phyloP scores from a whole-genome alignment of 139 green algal species.

The Protoeuglena noctilucae region DNA sequence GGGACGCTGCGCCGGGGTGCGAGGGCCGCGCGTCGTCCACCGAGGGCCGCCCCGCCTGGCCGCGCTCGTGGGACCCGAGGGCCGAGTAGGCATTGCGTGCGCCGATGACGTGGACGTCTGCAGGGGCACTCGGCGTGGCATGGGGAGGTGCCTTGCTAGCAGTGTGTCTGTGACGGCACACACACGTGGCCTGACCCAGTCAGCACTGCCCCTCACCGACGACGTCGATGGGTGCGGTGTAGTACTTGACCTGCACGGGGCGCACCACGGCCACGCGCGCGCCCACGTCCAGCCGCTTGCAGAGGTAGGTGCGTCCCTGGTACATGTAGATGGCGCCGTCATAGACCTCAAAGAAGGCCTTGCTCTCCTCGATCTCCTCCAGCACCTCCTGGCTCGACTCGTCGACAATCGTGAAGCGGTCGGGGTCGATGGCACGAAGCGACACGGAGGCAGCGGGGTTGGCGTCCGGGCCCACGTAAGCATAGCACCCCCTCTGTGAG shows the following conservation, averaged over 20 bases:
- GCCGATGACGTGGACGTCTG: slow-evolving; percentile 60
- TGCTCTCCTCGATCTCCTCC: slow-evolving; percentile 70
- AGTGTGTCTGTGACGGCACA: too few species aligned
- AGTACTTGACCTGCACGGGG: slow-evolving; percentile 72
- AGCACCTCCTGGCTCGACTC: slow-evolving; percentile 36
- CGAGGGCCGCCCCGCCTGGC: background rate
- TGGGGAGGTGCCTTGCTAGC: too few species aligned
- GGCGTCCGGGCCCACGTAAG: slow-evolving; percentile 37
- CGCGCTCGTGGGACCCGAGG: background rate
- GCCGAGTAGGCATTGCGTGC: slow-evolving; percentile 20
- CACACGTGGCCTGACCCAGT: too few species aligned
- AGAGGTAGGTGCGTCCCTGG: slow-evolving; percentile 70
- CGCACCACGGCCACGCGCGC: slow-evolving; percentile 46
- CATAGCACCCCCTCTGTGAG: too few species aligned
- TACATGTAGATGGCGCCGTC: slow-evolving; percentile 82
- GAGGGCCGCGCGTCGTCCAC: background rate
- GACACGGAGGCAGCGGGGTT: slow-evolving; percentile 32
- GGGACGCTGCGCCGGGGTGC: background rate
- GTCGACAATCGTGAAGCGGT: slow-evolving; percentile 60
- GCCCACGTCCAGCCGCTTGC: slow-evolving; percentile 57
- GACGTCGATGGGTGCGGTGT: slow-evolving; percentile 46
- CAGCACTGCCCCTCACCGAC: too few species aligned
- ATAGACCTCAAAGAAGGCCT: slow-evolving; percentile 77
- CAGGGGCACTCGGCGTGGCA: slow-evolving; percentile 7
- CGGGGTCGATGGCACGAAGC: slow-evolving; percentile 69